phyloP scores from a whole-genome alignment of 164 flowering plant species.

The Kingdonia uniflora region DNA sequence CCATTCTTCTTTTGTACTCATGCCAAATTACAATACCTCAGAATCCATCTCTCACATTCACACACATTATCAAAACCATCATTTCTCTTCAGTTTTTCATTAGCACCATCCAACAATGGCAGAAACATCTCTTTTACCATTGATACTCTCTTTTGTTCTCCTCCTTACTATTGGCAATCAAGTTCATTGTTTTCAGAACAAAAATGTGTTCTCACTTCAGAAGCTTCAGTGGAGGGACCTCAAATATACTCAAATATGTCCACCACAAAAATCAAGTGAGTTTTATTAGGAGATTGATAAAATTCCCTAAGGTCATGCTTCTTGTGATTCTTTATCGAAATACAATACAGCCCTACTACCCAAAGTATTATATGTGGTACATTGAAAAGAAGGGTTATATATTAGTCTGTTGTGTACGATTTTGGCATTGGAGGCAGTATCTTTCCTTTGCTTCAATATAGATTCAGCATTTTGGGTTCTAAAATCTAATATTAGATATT shows the following conservation, averaged over 20 bases:
- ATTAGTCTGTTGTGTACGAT: no score
- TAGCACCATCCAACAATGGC: constrained; percentile 19
- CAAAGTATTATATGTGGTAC: neutral
- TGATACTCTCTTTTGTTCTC: constrained; percentile 12
- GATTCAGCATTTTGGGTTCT: no score
- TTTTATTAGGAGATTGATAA: constrained; percentile 4
- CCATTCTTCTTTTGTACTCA: constrained; percentile 52
- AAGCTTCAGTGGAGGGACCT: constrained; percentile 24
- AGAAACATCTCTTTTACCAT: constrained; percentile 12
- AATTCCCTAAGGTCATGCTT: no score
- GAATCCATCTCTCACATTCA: constrained; percentile 27
- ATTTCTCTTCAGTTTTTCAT: constrained; percentile 13
- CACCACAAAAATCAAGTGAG: constrained; percentile 59
- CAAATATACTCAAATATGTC: constrained; percentile 15
- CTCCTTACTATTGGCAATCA: constrained; percentile 12
- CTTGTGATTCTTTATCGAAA: neutral
- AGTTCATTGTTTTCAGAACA: constrained; percentile 22
- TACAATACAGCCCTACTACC: neutral
- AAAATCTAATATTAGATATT: no score
- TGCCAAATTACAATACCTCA: constrained; percentile 43
- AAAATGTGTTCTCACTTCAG: constrained; percentile 26
- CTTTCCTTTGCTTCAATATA: no score
- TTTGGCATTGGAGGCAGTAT: no score
- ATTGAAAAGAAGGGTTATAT: no score
- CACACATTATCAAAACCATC: constrained; percentile 5